phyloP scores from a whole-genome alignment of 495 filamentous ascomycete genomes.

The Melanomma pulvis-pyrius region DNA sequence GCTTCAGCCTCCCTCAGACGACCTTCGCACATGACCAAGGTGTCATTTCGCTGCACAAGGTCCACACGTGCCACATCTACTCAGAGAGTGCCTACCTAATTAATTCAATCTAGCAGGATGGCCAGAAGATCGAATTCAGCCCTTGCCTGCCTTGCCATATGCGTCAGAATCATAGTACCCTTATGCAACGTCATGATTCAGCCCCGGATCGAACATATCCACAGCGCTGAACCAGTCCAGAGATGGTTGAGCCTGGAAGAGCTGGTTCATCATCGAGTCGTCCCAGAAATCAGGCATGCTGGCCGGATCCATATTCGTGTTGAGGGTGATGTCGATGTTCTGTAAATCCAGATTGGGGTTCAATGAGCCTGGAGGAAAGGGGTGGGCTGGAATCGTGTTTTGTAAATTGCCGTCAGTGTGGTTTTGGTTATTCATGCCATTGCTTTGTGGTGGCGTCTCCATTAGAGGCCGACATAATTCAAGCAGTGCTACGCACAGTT shows the following conservation, averaged over 20 bases:
- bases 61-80: no score
- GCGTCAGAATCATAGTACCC: no score
- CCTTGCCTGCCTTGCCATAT: no score
- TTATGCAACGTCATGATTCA: no score
- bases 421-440: background rate
- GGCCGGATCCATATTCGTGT: background rate
- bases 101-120: no score
- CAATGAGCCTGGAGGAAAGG: no score
- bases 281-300: background rate
- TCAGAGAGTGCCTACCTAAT: no score
- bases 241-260: slow-evolving; percentile 14
- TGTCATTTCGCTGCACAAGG: no score
- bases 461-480: slow-evolving; percentile 13
- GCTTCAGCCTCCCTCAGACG: no score
- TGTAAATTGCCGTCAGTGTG: background rate
- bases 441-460: background rate
- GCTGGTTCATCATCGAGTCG: slow-evolving; percentile 18
- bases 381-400: background rate
- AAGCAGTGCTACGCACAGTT: slow-evolving; percentile 3
- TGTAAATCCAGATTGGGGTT: background rate
- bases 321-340: background rate
- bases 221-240: slow-evolving; percentile 28
- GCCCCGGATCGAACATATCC: background rate
- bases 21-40: no score
- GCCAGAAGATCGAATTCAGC: no score